A percentile compares a stretch with the other conserved stretches of the same genome.
These are phyloP conservation scores for Paecilomyces fulvus DNA, from an alignment of 2,329 filamentous ascomycete genomes.

Conservation along the genomic window DNA sequence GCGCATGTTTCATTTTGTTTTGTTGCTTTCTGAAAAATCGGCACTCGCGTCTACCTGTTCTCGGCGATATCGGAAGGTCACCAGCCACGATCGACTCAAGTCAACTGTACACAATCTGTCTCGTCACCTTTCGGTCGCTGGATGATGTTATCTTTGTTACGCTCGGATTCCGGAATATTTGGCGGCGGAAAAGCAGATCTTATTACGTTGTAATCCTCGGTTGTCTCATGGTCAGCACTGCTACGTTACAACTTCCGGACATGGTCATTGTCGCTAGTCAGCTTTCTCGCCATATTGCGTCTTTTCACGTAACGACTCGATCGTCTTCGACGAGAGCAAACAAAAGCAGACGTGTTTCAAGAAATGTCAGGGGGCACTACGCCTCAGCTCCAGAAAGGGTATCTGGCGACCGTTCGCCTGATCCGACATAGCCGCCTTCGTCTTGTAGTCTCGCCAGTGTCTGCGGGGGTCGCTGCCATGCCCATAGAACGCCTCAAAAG, in stretches of 20 bases:
- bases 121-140: slow-evolving; percentile 28
- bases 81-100: slow-evolving; percentile 25
- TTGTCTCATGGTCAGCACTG: slow-evolving; percentile 37
- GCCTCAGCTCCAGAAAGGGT: slow-evolving; percentile 6
- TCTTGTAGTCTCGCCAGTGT: slow-evolving; percentile 10
- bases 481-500: background rate
- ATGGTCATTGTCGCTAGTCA: slow-evolving; percentile 33
- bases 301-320: slow-evolving; percentile 36
- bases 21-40: slow-evolving; percentile 21
- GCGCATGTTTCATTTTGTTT: slow-evolving; percentile 29
- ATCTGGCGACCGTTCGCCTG: slow-evolving; percentile 10
- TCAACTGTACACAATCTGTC: slow-evolving; percentile 21
- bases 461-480: background rate
- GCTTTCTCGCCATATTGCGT: slow-evolving; percentile 31
- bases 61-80: slow-evolving; percentile 27
- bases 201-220: slow-evolving; percentile 38
- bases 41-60: slow-evolving; percentile 26
- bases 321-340: slow-evolving; percentile 25
- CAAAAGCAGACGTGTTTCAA: slow-evolving; percentile 12
- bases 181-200: slow-evolving; percentile 32
- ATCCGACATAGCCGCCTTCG: slow-evolving; percentile 10
- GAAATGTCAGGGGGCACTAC: slow-evolving; percentile 4
- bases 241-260: slow-evolving; percentile 29
- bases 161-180: slow-evolving; percentile 30
- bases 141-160: slow-evolving; percentile 30